These are phyloP conservation scores for Tephrocybe sp. DNA, from an alignment of 768 basidiomycete species.

Conservation along the genomic window DNA sequence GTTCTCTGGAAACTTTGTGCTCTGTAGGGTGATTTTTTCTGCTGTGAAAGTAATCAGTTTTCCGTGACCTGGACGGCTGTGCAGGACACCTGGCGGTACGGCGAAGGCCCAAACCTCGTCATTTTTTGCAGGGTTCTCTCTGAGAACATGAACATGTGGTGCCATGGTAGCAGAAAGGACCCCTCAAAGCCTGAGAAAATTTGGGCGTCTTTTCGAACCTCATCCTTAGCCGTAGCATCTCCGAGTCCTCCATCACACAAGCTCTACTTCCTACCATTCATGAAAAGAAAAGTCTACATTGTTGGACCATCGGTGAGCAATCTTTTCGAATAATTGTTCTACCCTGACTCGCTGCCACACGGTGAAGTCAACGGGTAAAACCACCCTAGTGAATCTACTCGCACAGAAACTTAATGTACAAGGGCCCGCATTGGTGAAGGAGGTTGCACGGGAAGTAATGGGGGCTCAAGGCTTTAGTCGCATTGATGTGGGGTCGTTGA, in stretches of 20 bases:
- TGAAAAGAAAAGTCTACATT: slow-evolving; percentile 36
- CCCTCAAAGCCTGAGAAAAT: slow-evolving; percentile 12
- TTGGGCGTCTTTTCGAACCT: slow-evolving; percentile 14
- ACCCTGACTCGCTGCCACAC: background rate
- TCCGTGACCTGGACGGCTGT: slow-evolving; percentile 31
- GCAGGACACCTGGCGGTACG: slow-evolving; percentile 28
- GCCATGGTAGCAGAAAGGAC: slow-evolving; percentile 28
- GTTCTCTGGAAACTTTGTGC: slow-evolving; percentile 50
- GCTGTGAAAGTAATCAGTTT: slow-evolving; percentile 50
- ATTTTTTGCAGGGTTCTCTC: slow-evolving; percentile 39
- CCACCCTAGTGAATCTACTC: slow-evolving; percentile 58
- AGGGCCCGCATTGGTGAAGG: slow-evolving; percentile 44
- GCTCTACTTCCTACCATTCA: background rate
- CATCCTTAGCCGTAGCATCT: background rate
- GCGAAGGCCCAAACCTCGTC: slow-evolving; percentile 53
- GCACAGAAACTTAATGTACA: slow-evolving; percentile 37
- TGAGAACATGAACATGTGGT: slow-evolving; percentile 33
- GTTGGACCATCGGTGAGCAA: slow-evolving; percentile 50
- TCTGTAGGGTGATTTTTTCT: slow-evolving; percentile 48
- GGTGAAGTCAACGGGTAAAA: slow-evolving; percentile 62
- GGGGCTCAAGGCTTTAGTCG: slow-evolving; percentile 48
- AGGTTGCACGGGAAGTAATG: slow-evolving; percentile 64
- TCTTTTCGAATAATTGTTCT: background rate
- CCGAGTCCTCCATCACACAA: background rate
- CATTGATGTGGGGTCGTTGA: slow-evolving; percentile 41